Evolutionary conservation across 306 rosid species (phyloP).

Genomic region (Neltuma alba): DNA sequence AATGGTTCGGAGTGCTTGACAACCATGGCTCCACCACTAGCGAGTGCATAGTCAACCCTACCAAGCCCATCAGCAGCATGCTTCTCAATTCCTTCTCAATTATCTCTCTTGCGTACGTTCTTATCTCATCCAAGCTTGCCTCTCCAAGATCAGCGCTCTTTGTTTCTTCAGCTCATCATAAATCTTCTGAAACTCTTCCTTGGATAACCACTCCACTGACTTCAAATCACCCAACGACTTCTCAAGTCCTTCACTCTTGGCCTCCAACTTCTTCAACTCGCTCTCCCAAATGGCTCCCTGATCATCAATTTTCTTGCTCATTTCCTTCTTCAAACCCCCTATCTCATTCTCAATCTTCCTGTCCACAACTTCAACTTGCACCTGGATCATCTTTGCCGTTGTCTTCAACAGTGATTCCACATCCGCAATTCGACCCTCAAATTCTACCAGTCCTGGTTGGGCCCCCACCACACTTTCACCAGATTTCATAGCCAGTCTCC

Average conservation of each 20-base stretch:
- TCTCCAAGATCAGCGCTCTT: slow-evolving; percentile 46
- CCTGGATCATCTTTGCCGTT: slow-evolving; percentile 70
- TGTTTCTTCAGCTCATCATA: slow-evolving; percentile 52
- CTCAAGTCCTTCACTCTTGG: slow-evolving; percentile 58
- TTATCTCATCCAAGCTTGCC: slow-evolving; percentile 71
- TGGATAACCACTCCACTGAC: slow-evolving; percentile 62
- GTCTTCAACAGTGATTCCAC: slow-evolving; percentile 67
- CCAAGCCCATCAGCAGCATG: slow-evolving; percentile 97
- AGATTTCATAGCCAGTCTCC: slow-evolving; percentile 50
- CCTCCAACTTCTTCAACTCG: slow-evolving; percentile 61
- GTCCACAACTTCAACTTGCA: slow-evolving; percentile 82
- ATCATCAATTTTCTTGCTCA: slow-evolving; percentile 56
- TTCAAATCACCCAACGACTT: slow-evolving; percentile 61
- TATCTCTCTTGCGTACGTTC: slow-evolving; percentile 68
- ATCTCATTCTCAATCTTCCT: slow-evolving; percentile 71
- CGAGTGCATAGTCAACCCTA: slow-evolving; percentile 77
- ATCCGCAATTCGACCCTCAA: slow-evolving; percentile 79
- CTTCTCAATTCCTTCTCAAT: slow-evolving; percentile 78
- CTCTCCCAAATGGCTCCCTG: slow-evolving; percentile 49
- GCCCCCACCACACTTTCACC: slow-evolving; percentile 37
- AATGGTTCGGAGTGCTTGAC: slow-evolving; percentile 74
- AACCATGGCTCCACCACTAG: slow-evolving; percentile 66
- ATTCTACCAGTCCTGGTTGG: slow-evolving; percentile 55
- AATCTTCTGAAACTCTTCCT: slow-evolving; percentile 74
- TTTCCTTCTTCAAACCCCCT: slow-evolving; percentile 65